phyloP scores from a whole-genome alignment of 768 basidiomycete species.

The Leccinellum rugosiceps region DNA sequence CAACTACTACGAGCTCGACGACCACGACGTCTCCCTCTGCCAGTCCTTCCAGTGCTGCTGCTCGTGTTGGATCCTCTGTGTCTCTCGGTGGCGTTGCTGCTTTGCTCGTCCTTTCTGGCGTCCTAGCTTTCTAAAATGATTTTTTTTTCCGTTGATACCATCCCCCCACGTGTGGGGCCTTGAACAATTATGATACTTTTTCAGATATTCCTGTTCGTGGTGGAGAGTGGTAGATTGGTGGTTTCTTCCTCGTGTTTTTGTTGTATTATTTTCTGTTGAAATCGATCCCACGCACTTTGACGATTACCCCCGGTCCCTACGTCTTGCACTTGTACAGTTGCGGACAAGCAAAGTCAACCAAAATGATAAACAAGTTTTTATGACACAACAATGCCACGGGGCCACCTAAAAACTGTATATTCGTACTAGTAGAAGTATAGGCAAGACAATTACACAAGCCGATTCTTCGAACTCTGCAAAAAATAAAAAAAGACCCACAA shows the following conservation, averaged over 20 bases:
- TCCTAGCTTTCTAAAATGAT: constrained; percentile 16
- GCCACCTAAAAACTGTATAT: too few relatives aligned
- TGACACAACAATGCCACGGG: too few relatives aligned
- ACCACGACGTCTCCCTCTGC: constrained; percentile 13
- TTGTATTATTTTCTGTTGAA: constrained; percentile 13
- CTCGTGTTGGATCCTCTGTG: constrained; percentile 16
- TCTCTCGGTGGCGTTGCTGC: constrained; percentile 21
- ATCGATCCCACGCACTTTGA: too few relatives aligned
- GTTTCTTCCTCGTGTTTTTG: constrained; percentile 12
- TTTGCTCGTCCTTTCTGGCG: constrained; percentile 21
- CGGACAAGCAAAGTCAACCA: too few relatives aligned
- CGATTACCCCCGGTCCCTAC: too few relatives aligned
- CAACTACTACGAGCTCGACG: constrained; percentile 16
- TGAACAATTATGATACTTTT: constrained; percentile 7
- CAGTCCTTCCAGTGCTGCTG: constrained; percentile 18
- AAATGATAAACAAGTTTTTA: too few relatives aligned
- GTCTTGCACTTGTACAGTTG: neutral
- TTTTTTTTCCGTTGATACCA: constrained; percentile 1
- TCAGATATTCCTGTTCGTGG: neutral
- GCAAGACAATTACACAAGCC: too few relatives aligned
- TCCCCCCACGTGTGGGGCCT: neutral
- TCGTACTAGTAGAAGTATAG: too few relatives aligned
- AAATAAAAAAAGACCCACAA: too few relatives aligned
- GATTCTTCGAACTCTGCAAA: too few relatives aligned
- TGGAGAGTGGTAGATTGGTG: constrained; percentile 4